These are phyloP conservation scores for Panicum hallii DNA, from an alignment of 202 grass and related monocot species.

Conservation along the genomic window DNA sequence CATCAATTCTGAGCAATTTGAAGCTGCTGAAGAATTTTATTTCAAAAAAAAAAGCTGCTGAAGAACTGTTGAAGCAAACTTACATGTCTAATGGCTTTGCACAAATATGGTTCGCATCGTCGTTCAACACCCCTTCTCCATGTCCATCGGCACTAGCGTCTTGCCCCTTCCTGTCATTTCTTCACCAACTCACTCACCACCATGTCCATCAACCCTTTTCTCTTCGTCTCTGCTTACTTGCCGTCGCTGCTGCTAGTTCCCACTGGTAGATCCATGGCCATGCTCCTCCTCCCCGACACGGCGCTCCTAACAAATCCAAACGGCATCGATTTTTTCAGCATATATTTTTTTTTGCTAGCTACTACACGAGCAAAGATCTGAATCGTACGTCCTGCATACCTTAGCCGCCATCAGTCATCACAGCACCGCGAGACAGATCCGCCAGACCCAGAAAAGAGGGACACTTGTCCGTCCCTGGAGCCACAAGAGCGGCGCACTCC, in stretches of 20 bases:
- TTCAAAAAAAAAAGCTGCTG: not conserved
- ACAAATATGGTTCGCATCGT: too few relatives aligned
- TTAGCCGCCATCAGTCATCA: too few relatives aligned
- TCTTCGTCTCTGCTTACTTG: not conserved
- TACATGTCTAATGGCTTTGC: too few relatives aligned
- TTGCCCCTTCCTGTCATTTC: too few relatives aligned
- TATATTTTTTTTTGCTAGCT: too few relatives aligned
- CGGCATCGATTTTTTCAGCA: too few relatives aligned
- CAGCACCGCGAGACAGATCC: not conserved
- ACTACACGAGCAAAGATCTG: not conserved
- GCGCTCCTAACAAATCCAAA: too few relatives aligned
- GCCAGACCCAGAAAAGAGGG: not conserved
- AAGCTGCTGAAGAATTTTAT: not conserved
- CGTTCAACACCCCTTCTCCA: too few relatives aligned
- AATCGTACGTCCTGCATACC: not conserved
- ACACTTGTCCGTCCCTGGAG: conserved; percentile 21
- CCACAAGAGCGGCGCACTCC: conserved; percentile 33
- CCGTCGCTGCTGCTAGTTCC: not conserved
- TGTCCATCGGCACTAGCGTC: too few relatives aligned
- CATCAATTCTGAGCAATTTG: not conserved
- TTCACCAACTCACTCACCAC: too few relatives aligned
- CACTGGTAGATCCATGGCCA: not conserved
- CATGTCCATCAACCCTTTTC: not conserved
- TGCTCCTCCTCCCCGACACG: too few relatives aligned
- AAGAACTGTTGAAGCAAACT: not conserved